These are phyloP conservation scores for Castanea sativa DNA, from an alignment of 306 rosid genomes.

Conservation along the genomic window DNA sequence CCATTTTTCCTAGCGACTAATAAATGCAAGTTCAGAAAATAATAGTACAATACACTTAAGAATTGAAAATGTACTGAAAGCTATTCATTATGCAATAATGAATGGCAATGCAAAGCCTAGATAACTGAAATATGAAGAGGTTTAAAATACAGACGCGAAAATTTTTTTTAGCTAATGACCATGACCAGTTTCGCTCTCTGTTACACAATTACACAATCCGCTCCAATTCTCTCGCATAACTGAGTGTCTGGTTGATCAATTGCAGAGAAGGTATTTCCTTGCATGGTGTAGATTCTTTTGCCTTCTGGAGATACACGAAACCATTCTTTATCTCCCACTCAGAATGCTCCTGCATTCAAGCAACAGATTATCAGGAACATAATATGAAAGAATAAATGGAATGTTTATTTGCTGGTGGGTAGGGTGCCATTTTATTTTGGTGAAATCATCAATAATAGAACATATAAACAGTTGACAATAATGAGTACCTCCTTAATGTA, in stretches of 20 bases:
- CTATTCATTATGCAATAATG: not conserved
- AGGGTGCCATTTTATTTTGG: no score
- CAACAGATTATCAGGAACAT: slow-evolving; percentile 5
- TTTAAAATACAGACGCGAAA: slow-evolving; percentile 14
- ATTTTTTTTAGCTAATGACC: slow-evolving; percentile 24
- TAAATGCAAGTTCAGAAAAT: not conserved
- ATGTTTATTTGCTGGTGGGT: not conserved
- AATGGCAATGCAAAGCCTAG: not conserved
- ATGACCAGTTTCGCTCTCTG: slow-evolving; percentile 13
- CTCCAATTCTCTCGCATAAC: slow-evolving; percentile 99
- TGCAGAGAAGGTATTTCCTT: slow-evolving; percentile 97
- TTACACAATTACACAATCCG: slow-evolving; percentile 93
- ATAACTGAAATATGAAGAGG: slow-evolving; percentile 11
- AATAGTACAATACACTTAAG: not conserved
- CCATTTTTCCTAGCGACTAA: not conserved
- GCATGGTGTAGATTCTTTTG: slow-evolving; percentile 91
- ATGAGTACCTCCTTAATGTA: slow-evolving; percentile 67
- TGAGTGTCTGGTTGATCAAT: slow-evolving; percentile 96
- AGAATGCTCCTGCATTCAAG: slow-evolving; percentile 72
- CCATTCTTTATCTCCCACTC: slow-evolving; percentile 84
- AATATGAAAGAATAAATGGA: not conserved
- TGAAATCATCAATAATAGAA: not conserved
- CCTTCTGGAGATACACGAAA: slow-evolving; percentile 68
- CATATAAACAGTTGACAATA: not conserved
- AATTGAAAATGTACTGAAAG: not conserved